Base-by-base conservation (phyloP, 805 yeast genomes). In the Kockiozyma suomiensis region DNA sequence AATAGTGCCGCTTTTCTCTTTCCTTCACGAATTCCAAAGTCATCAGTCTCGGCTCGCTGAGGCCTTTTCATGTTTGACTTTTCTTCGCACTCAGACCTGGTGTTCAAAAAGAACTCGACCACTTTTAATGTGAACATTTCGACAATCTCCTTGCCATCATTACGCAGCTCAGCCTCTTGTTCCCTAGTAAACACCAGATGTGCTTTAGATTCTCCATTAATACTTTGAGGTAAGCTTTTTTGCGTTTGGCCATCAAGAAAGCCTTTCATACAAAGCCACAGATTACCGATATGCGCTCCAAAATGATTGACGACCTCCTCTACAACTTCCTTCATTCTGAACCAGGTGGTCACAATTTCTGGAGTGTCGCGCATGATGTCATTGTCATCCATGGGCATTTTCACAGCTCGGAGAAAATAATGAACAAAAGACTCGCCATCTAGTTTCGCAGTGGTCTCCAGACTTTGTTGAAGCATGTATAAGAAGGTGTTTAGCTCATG, bases 281-380 rank as follows among this genome's bases (percentile, higher is more conserved):
- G 82, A 54, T 75, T 78, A 25, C 80, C 71, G 48, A 84, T 78
- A 52, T 79, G 76, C 10, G 68, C 69, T 25, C 70, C 69, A 4
- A 77, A 70, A 7, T 77, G 70, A 5, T 68, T 71, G 19, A 76
- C 71, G 15, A 84, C 67, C 40, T 78, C 81, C 6, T 77, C 77
- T 1, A 76, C 65, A 25, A 81, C 74, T 62, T 75, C 78, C 45
- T 72, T 68, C 12, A 82, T 68, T 40, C 79, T 72, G n/a, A 79
- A 69, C 90, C 90, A 86, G 76, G 83, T 78, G 60, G 84, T 87
- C 25, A 80, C 74, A 23, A 85, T 75, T 28, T 81, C 76, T 0
- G 85, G 81, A n/a, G 83, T 73, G 67, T 85, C 89, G 2, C 78
- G 72, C 19, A 79, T 58, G 6, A 45, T 42, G 17, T 57, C 52